These are phyloP conservation scores for Globisporangium cystogenes DNA, from an alignment of 352 stramenopile species.

Conservation along the genomic window DNA sequence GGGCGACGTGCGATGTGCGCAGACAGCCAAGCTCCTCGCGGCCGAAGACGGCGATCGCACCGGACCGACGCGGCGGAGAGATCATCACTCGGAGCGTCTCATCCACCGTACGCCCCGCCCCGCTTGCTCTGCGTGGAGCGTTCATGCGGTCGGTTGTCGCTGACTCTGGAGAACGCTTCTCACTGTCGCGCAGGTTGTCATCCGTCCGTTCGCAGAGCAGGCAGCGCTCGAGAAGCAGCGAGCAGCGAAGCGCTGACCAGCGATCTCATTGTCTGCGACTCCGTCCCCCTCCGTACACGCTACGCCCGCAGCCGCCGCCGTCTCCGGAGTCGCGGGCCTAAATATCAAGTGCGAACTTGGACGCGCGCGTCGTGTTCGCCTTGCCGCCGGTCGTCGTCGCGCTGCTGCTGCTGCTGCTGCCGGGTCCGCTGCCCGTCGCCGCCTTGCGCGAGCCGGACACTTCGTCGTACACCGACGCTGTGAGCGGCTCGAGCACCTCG, in stretches of 20 bases:
- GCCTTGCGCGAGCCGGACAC: conserved; percentile 27
- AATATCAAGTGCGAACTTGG: conserved; percentile 59
- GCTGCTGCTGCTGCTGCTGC: conserved; percentile 12
- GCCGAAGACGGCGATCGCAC: conserved; percentile 25
- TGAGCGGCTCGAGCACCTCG: conserved; percentile 60
- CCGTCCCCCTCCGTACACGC: background rate
- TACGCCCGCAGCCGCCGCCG: too few relatives aligned
- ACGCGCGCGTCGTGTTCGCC: conserved; percentile 21
- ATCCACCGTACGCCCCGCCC: conserved; percentile 23
- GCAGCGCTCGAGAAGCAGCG: conserved; percentile 2
- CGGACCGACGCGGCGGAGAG: conserved; percentile 23
- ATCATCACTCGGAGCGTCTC: conserved; percentile 41
- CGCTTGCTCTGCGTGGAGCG: background rate
- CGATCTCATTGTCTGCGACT: background rate
- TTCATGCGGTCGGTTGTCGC: background rate
- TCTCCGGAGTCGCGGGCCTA: conserved; percentile 1
- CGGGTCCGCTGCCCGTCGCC: conserved; percentile 3
- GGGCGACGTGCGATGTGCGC: background rate
- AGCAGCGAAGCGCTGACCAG: conserved; percentile 3
- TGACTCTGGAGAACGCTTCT: background rate
- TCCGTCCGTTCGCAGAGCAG: conserved; percentile 48
- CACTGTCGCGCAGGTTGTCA: conserved; percentile 27
- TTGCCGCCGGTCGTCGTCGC: conserved; percentile 13
- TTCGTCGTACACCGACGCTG: conserved; percentile 56
- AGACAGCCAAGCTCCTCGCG: conserved; percentile 6